A percentile compares a stretch with the other conserved stretches of the same genome.
Conservation (phyloP, 768 basidiomycete species). For the Pleurotus tuber-regium region DNA sequence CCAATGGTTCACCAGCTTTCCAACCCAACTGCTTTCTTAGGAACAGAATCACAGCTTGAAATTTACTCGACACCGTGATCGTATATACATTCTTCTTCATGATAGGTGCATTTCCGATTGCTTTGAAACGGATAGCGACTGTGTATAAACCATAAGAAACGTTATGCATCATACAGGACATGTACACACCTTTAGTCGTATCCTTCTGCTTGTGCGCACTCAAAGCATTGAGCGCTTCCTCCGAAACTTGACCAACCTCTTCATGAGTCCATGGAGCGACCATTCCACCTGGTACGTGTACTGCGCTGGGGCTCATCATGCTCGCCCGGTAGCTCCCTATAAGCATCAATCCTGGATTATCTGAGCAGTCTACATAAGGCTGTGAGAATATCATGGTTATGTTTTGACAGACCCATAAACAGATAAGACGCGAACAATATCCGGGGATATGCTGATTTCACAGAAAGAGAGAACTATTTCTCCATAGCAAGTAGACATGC, state of each 20-base stretch:
- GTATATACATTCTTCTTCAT: constrained; percentile 99
- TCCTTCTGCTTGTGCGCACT: neutral
- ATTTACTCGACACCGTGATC: constrained; percentile 91
- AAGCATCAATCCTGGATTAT: no score
- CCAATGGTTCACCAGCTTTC: constrained; percentile 84
- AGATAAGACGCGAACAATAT: no score
- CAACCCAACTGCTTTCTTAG: constrained; percentile 85
- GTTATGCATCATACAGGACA: neutral
- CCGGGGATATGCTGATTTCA: no score
- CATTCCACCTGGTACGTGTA: no score
- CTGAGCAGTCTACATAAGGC: no score
- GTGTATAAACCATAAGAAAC: neutral
- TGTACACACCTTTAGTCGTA: neutral
- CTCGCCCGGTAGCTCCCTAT: no score
- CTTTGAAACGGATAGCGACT: constrained; percentile 98
- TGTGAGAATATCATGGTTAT: no score
- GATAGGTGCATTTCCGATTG: constrained; percentile 95
- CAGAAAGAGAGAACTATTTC: no score
- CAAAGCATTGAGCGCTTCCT: neutral
- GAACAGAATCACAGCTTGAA: constrained; percentile 94
- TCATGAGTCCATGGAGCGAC: no score
- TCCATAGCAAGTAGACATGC: no score
- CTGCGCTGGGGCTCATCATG: no score
- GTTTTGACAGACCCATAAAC: no score
- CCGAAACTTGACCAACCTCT: neutral